A percentile compares a stretch with the other conserved stretches of the same genome.
Conservation (phyloP, 495 filamentous ascomycete genomes). For the Penicillium lagena region DNA sequence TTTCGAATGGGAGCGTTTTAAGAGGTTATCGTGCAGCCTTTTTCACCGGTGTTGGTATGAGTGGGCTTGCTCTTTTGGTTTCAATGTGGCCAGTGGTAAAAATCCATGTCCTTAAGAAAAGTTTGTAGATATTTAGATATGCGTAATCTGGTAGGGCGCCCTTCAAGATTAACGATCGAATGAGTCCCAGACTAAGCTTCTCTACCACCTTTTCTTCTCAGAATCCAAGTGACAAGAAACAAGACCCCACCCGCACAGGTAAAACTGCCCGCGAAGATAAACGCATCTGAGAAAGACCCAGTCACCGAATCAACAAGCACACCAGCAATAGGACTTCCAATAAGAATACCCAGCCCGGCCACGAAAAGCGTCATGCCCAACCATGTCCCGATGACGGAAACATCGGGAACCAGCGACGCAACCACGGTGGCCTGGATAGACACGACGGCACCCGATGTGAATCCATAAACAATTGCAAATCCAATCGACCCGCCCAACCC, state of each 20-base stretch:
- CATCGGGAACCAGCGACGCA: slow-evolving; percentile 22
- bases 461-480: slow-evolving; percentile 34
- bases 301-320: slow-evolving; percentile 25
- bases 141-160: too few species aligned
- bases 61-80: too few species aligned
- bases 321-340: slow-evolving; percentile 58
- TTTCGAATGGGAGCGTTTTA: slow-evolving; percentile 39
- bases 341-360: slow-evolving; percentile 43
- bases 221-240: too few species aligned
- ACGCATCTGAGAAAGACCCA: slow-evolving; percentile 4
- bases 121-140: too few species aligned
- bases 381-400: slow-evolving; percentile 49
- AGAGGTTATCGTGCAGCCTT: slow-evolving; percentile 50
- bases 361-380: slow-evolving; percentile 55
- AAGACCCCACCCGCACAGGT: too few species aligned
- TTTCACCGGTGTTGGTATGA: slow-evolving; percentile 48
- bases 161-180: too few species aligned
- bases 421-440: slow-evolving; percentile 25
- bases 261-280: too few species aligned
- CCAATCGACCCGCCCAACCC: slow-evolving; percentile 25
- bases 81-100: too few species aligned
- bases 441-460: slow-evolving; percentile 31
- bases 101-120: too few species aligned
- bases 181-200: too few species aligned
- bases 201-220: too few species aligned